These are phyloP conservation scores for Tephrocybe sp. DNA, from an alignment of 768 basidiomycete genomes.

Conservation along the genomic window DNA sequence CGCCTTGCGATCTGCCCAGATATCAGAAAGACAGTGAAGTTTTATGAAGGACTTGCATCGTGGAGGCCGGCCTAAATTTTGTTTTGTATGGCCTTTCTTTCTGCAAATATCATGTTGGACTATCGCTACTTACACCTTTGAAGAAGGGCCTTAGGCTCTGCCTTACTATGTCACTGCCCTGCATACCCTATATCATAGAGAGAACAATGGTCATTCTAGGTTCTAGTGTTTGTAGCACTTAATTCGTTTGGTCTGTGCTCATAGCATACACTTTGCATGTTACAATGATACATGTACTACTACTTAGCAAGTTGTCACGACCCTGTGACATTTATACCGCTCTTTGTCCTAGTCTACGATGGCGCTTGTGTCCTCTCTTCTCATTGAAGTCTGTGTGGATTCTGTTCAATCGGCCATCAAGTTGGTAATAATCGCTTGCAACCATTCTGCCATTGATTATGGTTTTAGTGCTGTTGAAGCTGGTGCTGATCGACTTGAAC, in stretches of 20 bases:
- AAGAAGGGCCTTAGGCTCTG: neutral
- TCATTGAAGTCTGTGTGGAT: slow-evolving; percentile 73
- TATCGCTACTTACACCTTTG: neutral
- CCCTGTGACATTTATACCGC: neutral
- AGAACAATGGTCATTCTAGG: slow-evolving; percentile 1
- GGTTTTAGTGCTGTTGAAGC: slow-evolving; percentile 58
- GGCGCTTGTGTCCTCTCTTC: slow-evolving; percentile 18
- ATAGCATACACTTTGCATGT: too few species aligned
- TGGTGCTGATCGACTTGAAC: slow-evolving; percentile 74
- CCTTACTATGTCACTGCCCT: too few species aligned
- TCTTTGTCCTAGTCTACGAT: slow-evolving; percentile 1
- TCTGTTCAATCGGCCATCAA: slow-evolving; percentile 68
- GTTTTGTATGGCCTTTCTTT: neutral
- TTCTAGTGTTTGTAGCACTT: too few species aligned
- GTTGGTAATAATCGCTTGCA: slow-evolving; percentile 34
- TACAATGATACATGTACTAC: too few species aligned
- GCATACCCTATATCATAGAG: too few species aligned
- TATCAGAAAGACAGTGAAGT: slow-evolving; percentile 52
- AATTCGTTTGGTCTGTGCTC: too few species aligned
- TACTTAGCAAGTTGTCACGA: neutral
- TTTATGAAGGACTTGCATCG: slow-evolving; percentile 47
- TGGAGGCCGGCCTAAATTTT: slow-evolving; percentile 3
- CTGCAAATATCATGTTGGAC: too few species aligned
- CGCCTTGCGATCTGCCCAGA: slow-evolving; percentile 68
- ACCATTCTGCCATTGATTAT: slow-evolving; percentile 7